phyloP scores from a whole-genome alignment of 768 basidiomycete genomes.

The Hebeloma cylindrosporum region DNA sequence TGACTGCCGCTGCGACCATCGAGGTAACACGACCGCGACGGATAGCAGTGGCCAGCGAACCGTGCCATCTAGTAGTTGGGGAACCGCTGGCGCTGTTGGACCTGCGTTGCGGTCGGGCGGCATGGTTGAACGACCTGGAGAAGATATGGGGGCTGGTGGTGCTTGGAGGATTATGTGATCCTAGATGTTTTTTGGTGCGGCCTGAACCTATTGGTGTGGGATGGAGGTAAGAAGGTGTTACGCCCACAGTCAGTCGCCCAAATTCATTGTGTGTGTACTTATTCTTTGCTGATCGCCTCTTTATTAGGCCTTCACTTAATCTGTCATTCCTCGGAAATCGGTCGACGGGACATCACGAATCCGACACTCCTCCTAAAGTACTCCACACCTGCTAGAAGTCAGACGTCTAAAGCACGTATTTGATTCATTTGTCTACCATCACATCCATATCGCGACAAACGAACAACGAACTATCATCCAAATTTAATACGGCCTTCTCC shows the following conservation, averaged over 20 bases:
- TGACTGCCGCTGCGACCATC: slow-evolving; percentile 63
- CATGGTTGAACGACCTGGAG: slow-evolving; percentile 24
- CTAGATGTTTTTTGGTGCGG: no score
- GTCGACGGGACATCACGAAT: no score
- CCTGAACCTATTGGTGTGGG: no score
- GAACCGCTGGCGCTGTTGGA: slow-evolving; percentile 16
- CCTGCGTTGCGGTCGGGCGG: slow-evolving; percentile 14
- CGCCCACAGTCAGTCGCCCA: slow-evolving; percentile 1
- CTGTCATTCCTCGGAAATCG: slow-evolving; percentile 2
- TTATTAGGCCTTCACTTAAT: neutral
- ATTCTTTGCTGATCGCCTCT: neutral
- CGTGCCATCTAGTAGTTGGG: slow-evolving; percentile 45
- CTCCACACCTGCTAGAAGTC: no score
- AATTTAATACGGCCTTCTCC: no score
- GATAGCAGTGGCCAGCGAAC: slow-evolving; percentile 44
- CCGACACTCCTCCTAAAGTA: no score
- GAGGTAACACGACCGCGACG: slow-evolving; percentile 52
- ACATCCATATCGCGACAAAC: no score
- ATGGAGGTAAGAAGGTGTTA: neutral
- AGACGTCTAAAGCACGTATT: no score
- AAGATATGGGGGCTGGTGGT: slow-evolving; percentile 24
- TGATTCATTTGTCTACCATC: no score
- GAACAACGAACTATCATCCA: no score
- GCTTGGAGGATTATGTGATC: slow-evolving; percentile 24
- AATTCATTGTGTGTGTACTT: slow-evolving; percentile 2